Evolutionary conservation across 1,284 basidiomycete genomes (phyloP), one percentile per base, ranked within the genome.

Genomic region (Marasmius sp.): DNA sequence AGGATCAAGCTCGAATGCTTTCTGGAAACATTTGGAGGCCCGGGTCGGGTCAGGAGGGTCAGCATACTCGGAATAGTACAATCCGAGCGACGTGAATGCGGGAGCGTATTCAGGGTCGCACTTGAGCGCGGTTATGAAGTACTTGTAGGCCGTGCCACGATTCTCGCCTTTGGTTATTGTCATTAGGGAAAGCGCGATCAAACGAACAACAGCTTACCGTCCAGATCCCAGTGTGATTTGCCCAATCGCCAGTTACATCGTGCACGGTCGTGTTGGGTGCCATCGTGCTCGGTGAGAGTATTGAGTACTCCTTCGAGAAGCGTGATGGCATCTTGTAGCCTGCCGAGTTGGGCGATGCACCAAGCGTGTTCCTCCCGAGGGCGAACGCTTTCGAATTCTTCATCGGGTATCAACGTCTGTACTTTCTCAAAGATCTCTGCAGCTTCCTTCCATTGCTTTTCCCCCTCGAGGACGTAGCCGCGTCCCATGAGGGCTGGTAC

Each of bases 1-100:
- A 1, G 95, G 85, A 74, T 98, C 96, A 1, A 99, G 85, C 75
- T 99, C 97, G 68, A 99, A 98, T 0, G 97, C 97, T 70, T 97
- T 98, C 70, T 99, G 96, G 78, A 98, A 98, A 73, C 97, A 99
- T 72, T 97, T 97, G 16, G 93, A 91, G 1, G 97, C 92, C 48
- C 97, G 88, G 10, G 86, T 85, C 9, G 86, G 86, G 74, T 99
- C 96, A 0, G 89, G 85, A 1, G 94, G 93, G 12, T 80, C 77
- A 12, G 85, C 76, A 58, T 81, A 81, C 58, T 94, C 89, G 18
- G 85, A 77, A 73, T 99, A 99, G 76, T 95, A 97, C 55, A 94
- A 80, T 8, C 97, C 97, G 9, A 99, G 85, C 0, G 95, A 93
- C 0, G 97, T 97, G 74, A 96, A 99, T 0, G 96, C 87, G 0